Base-by-base conservation (phyloP, 2,329 filamentous ascomycete species). In the Elsinoe necatrix region DNA sequence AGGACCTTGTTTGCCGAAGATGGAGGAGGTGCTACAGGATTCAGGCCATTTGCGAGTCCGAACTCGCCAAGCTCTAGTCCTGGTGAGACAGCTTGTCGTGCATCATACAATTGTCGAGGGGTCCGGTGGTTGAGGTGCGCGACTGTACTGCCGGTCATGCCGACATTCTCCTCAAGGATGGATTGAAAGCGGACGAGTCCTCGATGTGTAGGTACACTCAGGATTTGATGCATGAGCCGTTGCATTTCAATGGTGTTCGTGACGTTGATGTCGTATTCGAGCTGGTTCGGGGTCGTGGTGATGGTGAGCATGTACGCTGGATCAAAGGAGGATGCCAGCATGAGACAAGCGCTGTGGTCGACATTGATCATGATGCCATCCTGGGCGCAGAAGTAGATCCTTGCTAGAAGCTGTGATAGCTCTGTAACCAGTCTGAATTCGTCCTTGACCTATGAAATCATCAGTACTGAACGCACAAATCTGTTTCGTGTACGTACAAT, bases 261-360 rank as follows among this genome's bases (percentile, higher is more conserved):
- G 68, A 87, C 86, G 72, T 95, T 95, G 54, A 82, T 88, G 2
- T 83, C 80, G 0, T 87, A 81, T 59, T 85, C 83, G 57, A 93
- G 73, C 61, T 88, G 79, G 9, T 77, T 77, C 1, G 86, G 78
- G 8, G 93, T 75, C 0, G 88, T 84, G 34, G 80, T 84, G 58
- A 95, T 80, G 31, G 82, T 85, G 65, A 95, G 75, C 59, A 84
- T 79, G 66, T 95, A 96, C 18, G 88, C 87, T 2, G 88, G 86
- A 52, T 90, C 85, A 61, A 88, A 86, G 4, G 82, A 84, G 34
- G 84, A 86, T 1, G 82, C 86, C 59, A 92, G 85, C 56, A 89
- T 75, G 63, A 95, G 80, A 65, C 85, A 87, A 12, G 81, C 79
- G 23, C 85, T 84, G 65, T 93, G 87, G 41, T 86, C 80, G n/a